Conservation (phyloP, 768 basidiomycete genomes). For the Mycena capillaripes region DNA sequence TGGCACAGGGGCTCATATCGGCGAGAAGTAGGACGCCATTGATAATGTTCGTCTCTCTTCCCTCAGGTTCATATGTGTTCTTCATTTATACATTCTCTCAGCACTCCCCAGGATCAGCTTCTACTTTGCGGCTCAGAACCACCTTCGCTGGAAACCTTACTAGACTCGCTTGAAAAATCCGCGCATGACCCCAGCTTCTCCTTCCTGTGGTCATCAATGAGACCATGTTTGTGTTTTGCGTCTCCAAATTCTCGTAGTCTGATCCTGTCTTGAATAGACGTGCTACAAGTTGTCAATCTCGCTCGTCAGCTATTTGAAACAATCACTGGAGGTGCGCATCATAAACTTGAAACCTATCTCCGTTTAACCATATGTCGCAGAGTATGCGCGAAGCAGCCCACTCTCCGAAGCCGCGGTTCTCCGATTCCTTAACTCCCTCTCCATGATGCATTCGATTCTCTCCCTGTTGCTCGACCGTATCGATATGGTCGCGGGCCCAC, state of each 20-base stretch:
- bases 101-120: constrained; percentile 17
- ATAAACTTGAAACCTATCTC: neutral
- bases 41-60: constrained; percentile 1
- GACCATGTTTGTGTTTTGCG: neutral
- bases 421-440: neutral
- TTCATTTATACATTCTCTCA: neutral
- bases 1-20: constrained; percentile 13
- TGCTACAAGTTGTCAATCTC: constrained; percentile 10
- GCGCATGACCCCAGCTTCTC: neutral
- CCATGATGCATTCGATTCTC: neutral
- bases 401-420: neutral
- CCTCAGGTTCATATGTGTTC: neutral
- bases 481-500: neutral
- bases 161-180: constrained; percentile 1
- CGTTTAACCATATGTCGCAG: neutral
- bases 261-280: neutral
- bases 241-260: neutral
- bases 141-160: neutral
- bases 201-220: neutral
- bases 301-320: constrained; percentile 4
- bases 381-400: neutral
- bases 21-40: neutral
- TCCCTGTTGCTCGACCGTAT: neutral
- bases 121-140: constrained; percentile 19
- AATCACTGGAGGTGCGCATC: constrained; percentile 13